Evolutionary conservation across 306 rosid species (phyloP).

Genomic region (Gastrolobium villosum): DNA sequence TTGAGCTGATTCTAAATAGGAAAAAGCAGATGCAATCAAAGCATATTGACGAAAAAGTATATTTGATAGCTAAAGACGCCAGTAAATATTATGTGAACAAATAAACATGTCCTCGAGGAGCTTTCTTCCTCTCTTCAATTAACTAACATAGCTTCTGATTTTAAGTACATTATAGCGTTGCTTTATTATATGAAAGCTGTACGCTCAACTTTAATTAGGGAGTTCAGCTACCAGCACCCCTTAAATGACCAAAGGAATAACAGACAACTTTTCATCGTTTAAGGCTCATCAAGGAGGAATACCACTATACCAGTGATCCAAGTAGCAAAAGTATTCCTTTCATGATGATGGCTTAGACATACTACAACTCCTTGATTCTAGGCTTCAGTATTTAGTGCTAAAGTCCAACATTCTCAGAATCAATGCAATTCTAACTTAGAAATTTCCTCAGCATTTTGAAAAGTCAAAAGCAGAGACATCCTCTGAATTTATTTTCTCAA

Average conservation of each 20-base stretch:
- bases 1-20: too few species aligned
- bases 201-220: not conserved
- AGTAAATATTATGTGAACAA: too few species aligned
- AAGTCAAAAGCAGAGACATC: not conserved
- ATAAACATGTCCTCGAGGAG: too few species aligned
- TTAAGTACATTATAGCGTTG: too few species aligned
- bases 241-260: not conserved
- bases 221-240: not conserved
- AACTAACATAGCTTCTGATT: too few species aligned
- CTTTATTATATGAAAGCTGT: not conserved
- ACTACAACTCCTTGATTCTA: not conserved
- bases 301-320: not conserved
- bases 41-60: too few species aligned
- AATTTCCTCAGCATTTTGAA: not conserved
- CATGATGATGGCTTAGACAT: not conserved
- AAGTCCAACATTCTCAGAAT: not conserved
- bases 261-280: not conserved
- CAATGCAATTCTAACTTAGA: not conserved
- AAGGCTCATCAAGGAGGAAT: not conserved
- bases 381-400: not conserved
- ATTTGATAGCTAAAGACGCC: too few species aligned
- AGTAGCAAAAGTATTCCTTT: not conserved
- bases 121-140: too few species aligned
- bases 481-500: not conserved
- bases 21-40: too few species aligned